Evolutionary conservation across 2,329 filamentous ascomycete species (phyloP), one percentile per base, ranked within the genome.

Genomic region (Colletotrichum sp.): DNA sequence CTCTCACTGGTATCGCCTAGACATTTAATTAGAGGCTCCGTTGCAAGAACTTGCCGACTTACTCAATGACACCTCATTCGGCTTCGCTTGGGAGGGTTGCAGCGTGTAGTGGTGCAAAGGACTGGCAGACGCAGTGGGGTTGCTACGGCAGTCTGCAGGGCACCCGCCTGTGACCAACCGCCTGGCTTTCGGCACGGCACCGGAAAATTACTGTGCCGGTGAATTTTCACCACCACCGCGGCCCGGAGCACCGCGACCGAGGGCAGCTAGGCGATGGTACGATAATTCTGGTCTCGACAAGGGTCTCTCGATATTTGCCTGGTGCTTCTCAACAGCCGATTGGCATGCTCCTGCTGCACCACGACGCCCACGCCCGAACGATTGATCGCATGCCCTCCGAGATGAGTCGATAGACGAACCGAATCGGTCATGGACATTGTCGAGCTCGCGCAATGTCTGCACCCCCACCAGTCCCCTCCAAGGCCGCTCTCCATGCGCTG

Each of bases 401-500:
- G 26, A 76, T 76, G 76, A 67, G 13, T 52, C 60, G 59, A 59
- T 73, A 70, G 36, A 36, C 55, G 30, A 48, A 16, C 48, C 55
- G 44, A 55, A 62, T 71, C 59, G 68, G 76, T 63, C 66, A 78
- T 78, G 75, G 75, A 73, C 60, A 68, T 72, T 75, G 62, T 66
- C 57, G 68, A 75, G 63, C 68, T 70, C 24, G 44, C 67, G 66
- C 67, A 75, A 90, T 90, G 89, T 85, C 86, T 69, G 81, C 86
- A 72, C 84, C 85, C 66, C 83, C 87, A 73, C 88, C 88, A 75
- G 87, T 90, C 72, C 90, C 89, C 64, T 91, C 90, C 48, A 89
- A 89, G 83, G 88, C 88, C 75, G 89, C 88, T 75, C 85, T 92
- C 78, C 88, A 89, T 81, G 88, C 89, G 75, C 88, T 92, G 44